A percentile compares a stretch with the other conserved stretches of the same genome.
These are phyloP conservation scores for Pyronema omphalodes DNA, from an alignment of 495 filamentous ascomycete genomes.

Conservation along the genomic window DNA sequence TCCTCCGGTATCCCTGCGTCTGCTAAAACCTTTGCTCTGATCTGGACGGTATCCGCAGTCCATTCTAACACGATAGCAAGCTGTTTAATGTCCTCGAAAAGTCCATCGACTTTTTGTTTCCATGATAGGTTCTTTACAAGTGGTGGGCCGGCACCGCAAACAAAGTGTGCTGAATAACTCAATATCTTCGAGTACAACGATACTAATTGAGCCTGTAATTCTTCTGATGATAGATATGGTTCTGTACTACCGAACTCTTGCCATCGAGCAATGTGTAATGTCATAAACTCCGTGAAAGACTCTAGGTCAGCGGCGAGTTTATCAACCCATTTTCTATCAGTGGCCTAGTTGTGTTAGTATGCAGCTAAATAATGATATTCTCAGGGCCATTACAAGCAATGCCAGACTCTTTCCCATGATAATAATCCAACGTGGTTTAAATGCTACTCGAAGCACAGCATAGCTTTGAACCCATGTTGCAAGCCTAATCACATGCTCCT, in stretches of 20 bases:
- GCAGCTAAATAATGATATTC: conserved; percentile 1
- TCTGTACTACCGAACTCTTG: background rate
- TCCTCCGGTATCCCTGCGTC: conserved; percentile 8
- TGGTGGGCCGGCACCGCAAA: background rate
- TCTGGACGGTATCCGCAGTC: conserved; percentile 7
- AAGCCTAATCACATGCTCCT: background rate
- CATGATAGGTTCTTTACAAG: background rate
- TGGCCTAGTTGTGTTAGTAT: background rate
- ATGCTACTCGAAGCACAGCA: background rate
- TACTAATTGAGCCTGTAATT: background rate
- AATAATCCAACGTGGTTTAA: background rate
- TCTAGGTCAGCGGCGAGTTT: background rate
- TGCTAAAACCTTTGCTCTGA: conserved; percentile 8
- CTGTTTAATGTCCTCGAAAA: conserved; percentile 9
- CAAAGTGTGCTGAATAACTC: conserved; percentile 7
- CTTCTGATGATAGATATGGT: background rate
- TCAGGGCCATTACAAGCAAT: background rate
- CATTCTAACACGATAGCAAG: conserved; percentile 7
- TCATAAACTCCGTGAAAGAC: background rate
- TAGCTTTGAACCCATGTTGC: background rate
- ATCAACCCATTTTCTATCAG: background rate
- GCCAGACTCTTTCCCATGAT: background rate
- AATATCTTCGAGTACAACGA: conserved; percentile 7
- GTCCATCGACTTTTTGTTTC: conserved; percentile 2
- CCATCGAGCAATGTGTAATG: background rate